Base-by-base conservation (phyloP, 768 basidiomycete genomes). In the Postia placenta region DNA sequence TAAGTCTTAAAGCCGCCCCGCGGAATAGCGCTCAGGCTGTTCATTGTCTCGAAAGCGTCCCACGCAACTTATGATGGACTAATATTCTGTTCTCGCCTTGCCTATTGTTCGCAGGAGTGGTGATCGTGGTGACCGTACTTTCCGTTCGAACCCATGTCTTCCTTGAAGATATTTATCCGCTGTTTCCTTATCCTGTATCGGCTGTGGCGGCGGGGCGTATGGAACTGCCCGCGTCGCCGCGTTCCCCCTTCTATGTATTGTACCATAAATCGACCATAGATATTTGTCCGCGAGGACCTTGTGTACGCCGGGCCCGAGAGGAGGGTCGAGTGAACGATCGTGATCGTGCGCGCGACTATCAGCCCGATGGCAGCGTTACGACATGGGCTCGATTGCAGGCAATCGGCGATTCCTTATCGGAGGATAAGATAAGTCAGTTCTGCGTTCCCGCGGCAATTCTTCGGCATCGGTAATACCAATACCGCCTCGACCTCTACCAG, bases 341-440 rank as follows among this genome's bases (percentile, higher is more conserved):
- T 37, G 27, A 49, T 47, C 46, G 37, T 39, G 46, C 36, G 46
- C 46, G 46, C n/a, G n/a, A 47, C 37, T 23, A 47, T 47, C 46
- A 23, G n/a, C 12, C 14, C 37, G 47, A 48, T 40, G 47, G 23
- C 14, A 7, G 11, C 26, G 12, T 49, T 41, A 49, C 40, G 39
- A 27, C 41, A 49, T 42, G 38, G 12, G 12, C 11, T 39, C 38
- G 38, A 39, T 22, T 33, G 30, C n/a, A n/a, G n/a, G n/a, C n/a
- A n/a, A n/a, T n/a, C n/a, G n/a, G n/a, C n/a, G n/a, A n/a, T n/a
- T n/a, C n/a, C n/a, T n/a, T n/a, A n/a, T n/a, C n/a, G n/a, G n/a
- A n/a, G n/a, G n/a, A n/a, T n/a, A n/a, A n/a, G n/a, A n/a, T n/a
- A n/a, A n/a, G n/a, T n/a, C n/a, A n/a, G n/a, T n/a, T n/a, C n/a